Evolutionary conservation across 2,329 filamentous ascomycete genomes (phyloP), one percentile per base, ranked within the genome.

Genomic region (Penicillium expansum): DNA sequence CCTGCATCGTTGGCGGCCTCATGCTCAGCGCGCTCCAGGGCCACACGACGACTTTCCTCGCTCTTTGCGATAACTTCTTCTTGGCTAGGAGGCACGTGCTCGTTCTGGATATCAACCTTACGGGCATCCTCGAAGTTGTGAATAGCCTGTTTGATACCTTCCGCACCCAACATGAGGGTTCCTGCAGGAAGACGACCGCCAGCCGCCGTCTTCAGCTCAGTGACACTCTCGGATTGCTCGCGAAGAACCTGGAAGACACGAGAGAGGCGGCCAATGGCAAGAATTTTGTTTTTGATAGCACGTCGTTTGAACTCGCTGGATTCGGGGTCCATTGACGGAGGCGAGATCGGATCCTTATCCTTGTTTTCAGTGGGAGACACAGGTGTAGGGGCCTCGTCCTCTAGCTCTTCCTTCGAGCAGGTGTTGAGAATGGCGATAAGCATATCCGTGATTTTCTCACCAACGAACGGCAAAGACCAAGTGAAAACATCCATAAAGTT

Each of bases 401-500:
- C 91, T 53, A 99, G 86, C 75, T 99, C 92, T 70, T 99, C 94
- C 78, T 99, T 96, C n/a, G 94, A 97, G 80, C 92, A 97, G 18
- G 91, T 97, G 80, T 95, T 97, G 67, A 99, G 82, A 70, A 99
- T 99, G 41, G 92, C 93, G 72, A 99, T 97, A 64, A 99, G 86
- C 94, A 99, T 99, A 71, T 99, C 94, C 18, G 94, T 97, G 71
- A 99, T 92, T 83, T 99, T 99, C 77, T 99, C 94, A 61, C 94
- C 93, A 24, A 99, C 94, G 77, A 99, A 99, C 0, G 94, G 94
- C 59, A 99, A 82, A 33, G 94, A 99, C 94, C 94, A 99, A n/a
- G 94, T 99, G 74, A 99, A 99, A 62, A 99, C 94, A 71, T 99
- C 94, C 94, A 99, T 99, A 74, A 99, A 99, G 80, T 99, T 99